Evolutionary conservation across 768 basidiomycete genomes (phyloP).

Genomic region (Leucocoprinus birnbaumii): DNA sequence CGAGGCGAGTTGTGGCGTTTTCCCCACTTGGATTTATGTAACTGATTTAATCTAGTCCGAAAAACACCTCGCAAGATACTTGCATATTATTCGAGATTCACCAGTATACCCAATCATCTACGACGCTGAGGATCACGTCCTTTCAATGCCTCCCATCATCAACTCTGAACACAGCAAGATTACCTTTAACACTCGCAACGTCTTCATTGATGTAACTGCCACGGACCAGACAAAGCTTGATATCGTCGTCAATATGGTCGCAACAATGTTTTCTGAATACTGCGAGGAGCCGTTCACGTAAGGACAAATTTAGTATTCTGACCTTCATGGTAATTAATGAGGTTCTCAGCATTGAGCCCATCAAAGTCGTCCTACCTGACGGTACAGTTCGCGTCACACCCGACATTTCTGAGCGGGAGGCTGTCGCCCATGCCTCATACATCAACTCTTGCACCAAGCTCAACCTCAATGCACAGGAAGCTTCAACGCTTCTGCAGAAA

Average conservation of each 20-base stretch:
- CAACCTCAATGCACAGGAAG: constrained; percentile 58
- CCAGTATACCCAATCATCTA: constrained; percentile 98
- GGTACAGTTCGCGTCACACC: constrained; percentile 78
- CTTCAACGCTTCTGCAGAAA: constrained; percentile 69
- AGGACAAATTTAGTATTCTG: constrained; percentile 24
- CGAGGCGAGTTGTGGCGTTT: constrained; percentile 55
- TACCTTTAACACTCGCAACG: constrained; percentile 85
- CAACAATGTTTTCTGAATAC: constrained; percentile 99
- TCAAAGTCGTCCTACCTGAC: constrained; percentile 77
- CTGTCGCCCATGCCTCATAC: constrained; percentile 81
- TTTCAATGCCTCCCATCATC: constrained; percentile 98
- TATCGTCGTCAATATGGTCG: constrained; percentile 92
- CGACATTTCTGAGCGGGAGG: constrained; percentile 68
- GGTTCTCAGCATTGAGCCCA: constrained; percentile 80
- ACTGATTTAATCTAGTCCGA: constrained; percentile 59
- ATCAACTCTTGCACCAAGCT: constrained; percentile 96
- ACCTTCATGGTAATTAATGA: not conserved
- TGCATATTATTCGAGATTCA: constrained; percentile 91
- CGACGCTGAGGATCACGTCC: constrained; percentile 80
- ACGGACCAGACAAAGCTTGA: constrained; percentile 96
- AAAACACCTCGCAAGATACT: constrained; percentile 85
- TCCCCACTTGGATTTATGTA: not conserved
- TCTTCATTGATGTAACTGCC: constrained; percentile 97
- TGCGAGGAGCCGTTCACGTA: constrained; percentile 91
- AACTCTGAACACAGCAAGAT: constrained; percentile 98